Evolutionary conservation across 768 basidiomycete species (phyloP).

Genomic region (Trametes cubensis): DNA sequence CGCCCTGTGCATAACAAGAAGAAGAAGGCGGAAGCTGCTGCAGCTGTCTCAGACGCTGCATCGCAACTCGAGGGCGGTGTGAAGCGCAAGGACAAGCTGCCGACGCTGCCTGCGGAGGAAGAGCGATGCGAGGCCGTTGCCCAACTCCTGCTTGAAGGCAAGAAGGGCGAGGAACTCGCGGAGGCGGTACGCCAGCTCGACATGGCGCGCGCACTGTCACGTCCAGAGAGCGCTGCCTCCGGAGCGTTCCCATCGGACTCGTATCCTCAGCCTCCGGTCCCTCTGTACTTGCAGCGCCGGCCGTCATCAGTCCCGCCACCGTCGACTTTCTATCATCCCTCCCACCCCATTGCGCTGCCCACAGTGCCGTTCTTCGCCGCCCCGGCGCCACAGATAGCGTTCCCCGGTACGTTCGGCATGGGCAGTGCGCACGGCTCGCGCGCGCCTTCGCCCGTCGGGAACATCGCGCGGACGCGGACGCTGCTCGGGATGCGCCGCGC

Average conservation of each 20-base stretch:
- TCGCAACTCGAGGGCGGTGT: not conserved
- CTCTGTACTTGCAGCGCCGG: conserved; percentile 48
- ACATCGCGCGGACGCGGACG: conserved; percentile 47
- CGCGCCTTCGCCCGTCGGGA: conserved; percentile 46
- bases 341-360: conserved; percentile 44
- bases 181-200: conserved; percentile 61
- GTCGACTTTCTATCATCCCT: conserved; percentile 38
- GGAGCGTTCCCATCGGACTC: conserved; percentile 28
- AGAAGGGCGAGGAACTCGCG: conserved; percentile 70
- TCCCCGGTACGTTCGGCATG: conserved; percentile 1
- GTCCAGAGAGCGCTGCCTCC: conserved; percentile 22
- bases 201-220: conserved; percentile 22
- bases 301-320: conserved; percentile 68
- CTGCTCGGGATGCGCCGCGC: conserved; percentile 51
- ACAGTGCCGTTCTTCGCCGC: conserved; percentile 44
- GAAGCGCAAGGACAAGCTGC: conserved; percentile 39
- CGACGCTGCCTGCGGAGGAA: conserved; percentile 33
- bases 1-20: conserved; percentile 49
- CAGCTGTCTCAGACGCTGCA: conserved; percentile 10
- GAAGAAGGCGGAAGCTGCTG: conserved; percentile 41
- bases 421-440: conserved; percentile 36
- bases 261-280: conserved; percentile 14
- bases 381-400: conserved; percentile 12
- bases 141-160: conserved; percentile 63
- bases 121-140: conserved; percentile 56